Evolutionary conservation across 2,329 filamentous ascomycete genomes (phyloP).

Genomic region (Sordariomycetes sp.): DNA sequence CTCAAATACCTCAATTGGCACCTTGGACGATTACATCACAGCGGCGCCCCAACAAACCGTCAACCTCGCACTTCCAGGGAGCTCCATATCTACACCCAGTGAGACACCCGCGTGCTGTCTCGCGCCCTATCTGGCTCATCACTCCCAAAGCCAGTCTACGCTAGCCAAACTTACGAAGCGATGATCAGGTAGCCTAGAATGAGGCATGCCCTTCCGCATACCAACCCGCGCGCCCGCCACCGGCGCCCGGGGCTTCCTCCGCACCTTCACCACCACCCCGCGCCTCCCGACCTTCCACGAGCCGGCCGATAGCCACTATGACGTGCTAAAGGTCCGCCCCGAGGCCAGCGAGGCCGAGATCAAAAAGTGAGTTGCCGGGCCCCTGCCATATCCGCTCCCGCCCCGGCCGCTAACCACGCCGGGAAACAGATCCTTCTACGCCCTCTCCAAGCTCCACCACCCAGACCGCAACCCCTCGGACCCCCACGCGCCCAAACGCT

Average conservation of each 20-base stretch:
- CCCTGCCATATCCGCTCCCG: not conserved
- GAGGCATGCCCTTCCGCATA: slow-evolving; percentile 34
- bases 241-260: slow-evolving; percentile 36
- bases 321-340: slow-evolving; percentile 61
- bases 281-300: slow-evolving; percentile 25
- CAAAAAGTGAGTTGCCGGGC: slow-evolving; percentile 54
- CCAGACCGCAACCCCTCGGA: slow-evolving; percentile 81
- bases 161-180: slow-evolving; percentile 18
- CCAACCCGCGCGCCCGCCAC: slow-evolving; percentile 24
- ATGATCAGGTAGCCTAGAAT: slow-evolving; percentile 31
- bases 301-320: slow-evolving; percentile 59
- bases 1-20: too few species aligned
- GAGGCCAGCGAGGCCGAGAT: slow-evolving; percentile 66
- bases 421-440: slow-evolving; percentile 61
- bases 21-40: too few species aligned
- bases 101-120: too few species aligned
- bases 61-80: too few species aligned
- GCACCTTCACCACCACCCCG: slow-evolving; percentile 42
- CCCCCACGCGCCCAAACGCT: slow-evolving; percentile 60
- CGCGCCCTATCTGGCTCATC: too few species aligned
- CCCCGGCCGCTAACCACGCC: not conserved
- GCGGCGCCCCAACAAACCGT: too few species aligned
- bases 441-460: slow-evolving; percentile 83
- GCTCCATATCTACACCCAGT: too few species aligned
- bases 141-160: too few species aligned